These are phyloP conservation scores for Ascochyta koolunga DNA, from an alignment of 2,329 filamentous ascomycete species.

Conservation along the genomic window DNA sequence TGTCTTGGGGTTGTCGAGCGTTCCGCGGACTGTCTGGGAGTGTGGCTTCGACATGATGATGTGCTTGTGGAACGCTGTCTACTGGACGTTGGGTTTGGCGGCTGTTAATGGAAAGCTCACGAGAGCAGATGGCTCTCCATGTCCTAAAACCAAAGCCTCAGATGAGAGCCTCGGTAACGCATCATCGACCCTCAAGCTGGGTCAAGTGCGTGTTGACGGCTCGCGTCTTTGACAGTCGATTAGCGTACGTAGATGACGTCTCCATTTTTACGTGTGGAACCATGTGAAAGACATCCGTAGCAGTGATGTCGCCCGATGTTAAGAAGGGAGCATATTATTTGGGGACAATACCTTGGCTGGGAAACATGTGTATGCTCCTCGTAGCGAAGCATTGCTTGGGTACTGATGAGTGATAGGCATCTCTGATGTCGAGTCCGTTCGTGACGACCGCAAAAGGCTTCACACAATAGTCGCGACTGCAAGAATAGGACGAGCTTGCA, in stretches of 20 bases:
- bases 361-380: neutral
- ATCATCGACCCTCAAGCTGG: conserved; percentile 13
- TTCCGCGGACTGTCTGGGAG: conserved; percentile 42
- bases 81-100: neutral
- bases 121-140: neutral
- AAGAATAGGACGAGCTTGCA: too few relatives aligned
- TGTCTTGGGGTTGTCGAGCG: conserved; percentile 39
- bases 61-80: neutral
- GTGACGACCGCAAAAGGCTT: too few relatives aligned
- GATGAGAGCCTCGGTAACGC: conserved; percentile 11
- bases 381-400: neutral
- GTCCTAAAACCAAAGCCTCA: neutral
- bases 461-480: too few relatives aligned
- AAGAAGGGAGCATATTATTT: neutral
- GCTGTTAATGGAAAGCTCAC: neutral
- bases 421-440: neutral
- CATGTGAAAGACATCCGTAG: neutral
- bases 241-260: conserved; percentile 19
- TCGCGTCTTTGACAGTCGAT: conserved; percentile 7
- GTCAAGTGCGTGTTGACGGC: conserved; percentile 6
- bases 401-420: neutral
- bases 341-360: too few relatives aligned
- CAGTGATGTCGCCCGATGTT: neutral
- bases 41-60: conserved; percentile 21
- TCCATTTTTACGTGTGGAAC: conserved; percentile 10